Evolutionary conservation across 208 protist genomes (phyloP).

Genomic region (Acanthamoeba pearcei): DNA sequence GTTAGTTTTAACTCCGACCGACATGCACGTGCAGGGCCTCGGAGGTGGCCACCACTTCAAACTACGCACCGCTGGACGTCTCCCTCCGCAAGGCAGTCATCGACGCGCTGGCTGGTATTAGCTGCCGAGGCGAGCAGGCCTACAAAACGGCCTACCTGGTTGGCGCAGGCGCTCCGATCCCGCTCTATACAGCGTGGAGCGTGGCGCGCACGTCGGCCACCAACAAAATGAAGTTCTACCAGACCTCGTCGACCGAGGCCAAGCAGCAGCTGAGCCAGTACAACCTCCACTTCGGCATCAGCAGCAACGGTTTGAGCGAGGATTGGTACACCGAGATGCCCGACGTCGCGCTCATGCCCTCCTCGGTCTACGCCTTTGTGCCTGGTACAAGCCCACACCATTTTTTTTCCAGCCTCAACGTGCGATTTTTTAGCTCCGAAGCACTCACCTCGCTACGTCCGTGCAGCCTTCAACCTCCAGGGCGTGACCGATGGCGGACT

Average conservation of each 20-base stretch:
- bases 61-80: background rate
- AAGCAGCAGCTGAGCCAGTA: background rate
- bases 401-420: background rate
- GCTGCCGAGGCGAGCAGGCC: conserved; percentile 19
- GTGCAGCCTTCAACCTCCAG: background rate
- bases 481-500: background rate
- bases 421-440: background rate
- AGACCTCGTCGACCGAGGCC: background rate
- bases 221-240: conserved; percentile 32
- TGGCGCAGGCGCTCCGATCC: background rate
- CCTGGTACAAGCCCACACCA: background rate
- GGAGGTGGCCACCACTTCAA: background rate
- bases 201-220: background rate
- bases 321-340: background rate
- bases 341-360: background rate
- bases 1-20: background rate
- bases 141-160: background rate
- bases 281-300: background rate
- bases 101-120: background rate
- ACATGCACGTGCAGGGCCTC: background rate
- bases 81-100: background rate
- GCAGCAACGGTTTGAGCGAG: background rate
- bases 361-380: background rate
- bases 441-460: background rate
- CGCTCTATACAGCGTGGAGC: background rate